Evolutionary conservation across 2,329 filamentous ascomycete genomes (phyloP).

Genomic region (Phaeomoniella chlamydospora): DNA sequence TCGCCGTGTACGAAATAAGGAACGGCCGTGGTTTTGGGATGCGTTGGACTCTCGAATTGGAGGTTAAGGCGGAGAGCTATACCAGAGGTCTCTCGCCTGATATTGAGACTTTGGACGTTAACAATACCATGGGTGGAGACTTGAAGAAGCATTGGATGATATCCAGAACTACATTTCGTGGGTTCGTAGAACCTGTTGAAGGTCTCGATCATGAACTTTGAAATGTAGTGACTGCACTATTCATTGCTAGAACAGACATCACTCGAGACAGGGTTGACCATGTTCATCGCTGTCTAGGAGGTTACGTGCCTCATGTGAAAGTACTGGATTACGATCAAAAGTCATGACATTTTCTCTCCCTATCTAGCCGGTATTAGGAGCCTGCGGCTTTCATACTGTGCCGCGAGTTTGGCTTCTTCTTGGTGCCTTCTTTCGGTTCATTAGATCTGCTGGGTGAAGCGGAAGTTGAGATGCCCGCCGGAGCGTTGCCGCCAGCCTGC

Average conservation of each 20-base stretch:
- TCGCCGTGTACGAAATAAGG: conserved; percentile 12
- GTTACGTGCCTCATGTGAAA: too few relatives aligned
- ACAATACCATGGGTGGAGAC: not conserved
- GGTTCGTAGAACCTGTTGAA: not conserved
- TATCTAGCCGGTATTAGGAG: too few relatives aligned
- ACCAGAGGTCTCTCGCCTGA: not conserved
- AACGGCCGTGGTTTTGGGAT: conserved; percentile 10
- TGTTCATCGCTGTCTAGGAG: too few relatives aligned
- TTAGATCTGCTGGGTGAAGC: conserved; percentile 1
- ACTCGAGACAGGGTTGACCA: too few relatives aligned
- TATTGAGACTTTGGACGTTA: not conserved
- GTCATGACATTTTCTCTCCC: too few relatives aligned
- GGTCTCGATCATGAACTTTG: not conserved
- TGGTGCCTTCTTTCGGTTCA: conserved; percentile 2
- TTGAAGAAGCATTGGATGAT: not conserved
- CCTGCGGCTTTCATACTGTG: too few relatives aligned
- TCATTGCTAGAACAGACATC: too few relatives aligned
- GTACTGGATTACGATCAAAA: too few relatives aligned
- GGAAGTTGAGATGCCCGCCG: not conserved
- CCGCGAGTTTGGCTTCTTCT: not conserved
- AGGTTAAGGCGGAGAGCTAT: not conserved
- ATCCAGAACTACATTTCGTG: not conserved
- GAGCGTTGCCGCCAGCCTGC: not conserved
- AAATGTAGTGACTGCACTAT: too few relatives aligned
- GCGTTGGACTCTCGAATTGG: conserved; percentile 11